Evolutionary conservation across 1,284 basidiomycete species (phyloP).

Genomic region (Tylopilus sp.): DNA sequence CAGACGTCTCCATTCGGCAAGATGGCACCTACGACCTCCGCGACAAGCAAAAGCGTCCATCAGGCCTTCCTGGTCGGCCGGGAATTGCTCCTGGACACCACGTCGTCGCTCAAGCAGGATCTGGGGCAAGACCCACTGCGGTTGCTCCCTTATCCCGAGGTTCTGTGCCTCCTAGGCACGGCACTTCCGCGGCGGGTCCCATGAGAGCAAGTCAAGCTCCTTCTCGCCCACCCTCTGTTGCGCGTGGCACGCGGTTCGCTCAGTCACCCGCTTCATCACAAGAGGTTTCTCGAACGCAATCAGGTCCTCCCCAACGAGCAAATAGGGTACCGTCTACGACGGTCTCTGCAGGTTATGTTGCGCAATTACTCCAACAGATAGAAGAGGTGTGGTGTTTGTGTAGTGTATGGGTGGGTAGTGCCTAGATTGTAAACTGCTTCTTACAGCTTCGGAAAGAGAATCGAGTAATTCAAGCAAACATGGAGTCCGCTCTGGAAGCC

Average conservation of each 20-base stretch:
- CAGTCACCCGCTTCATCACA: constrained; percentile 27
- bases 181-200: constrained; percentile 10
- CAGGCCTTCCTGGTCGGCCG: constrained; percentile 9
- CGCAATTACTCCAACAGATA: constrained; percentile 40
- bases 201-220: constrained; percentile 9
- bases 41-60: constrained; percentile 21
- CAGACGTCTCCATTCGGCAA: constrained; percentile 51
- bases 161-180: constrained; percentile 10
- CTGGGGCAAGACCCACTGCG: constrained; percentile 5
- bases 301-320: constrained; percentile 11
- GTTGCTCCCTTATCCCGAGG: constrained; percentile 12
- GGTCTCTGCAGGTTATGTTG: constrained; percentile 7
- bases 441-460: constrained; percentile 51
- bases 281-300: constrained; percentile 14
- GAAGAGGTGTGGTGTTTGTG: constrained; percentile 41
- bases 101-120: constrained; percentile 1
- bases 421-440: constrained; percentile 5
- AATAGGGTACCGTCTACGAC: constrained; percentile 8
- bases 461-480: constrained; percentile 33
- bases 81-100: constrained; percentile 9
- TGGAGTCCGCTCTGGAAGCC: constrained; percentile 19
- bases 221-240: constrained; percentile 17
- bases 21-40: constrained; percentile 39
- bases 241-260: constrained; percentile 10
- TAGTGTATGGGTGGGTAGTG: constrained; percentile 7